A percentile compares a stretch with the other conserved stretches of the same genome.
Evolutionary conservation across 768 basidiomycete species (phyloP).

Genomic region (Harrya chromipes): DNA sequence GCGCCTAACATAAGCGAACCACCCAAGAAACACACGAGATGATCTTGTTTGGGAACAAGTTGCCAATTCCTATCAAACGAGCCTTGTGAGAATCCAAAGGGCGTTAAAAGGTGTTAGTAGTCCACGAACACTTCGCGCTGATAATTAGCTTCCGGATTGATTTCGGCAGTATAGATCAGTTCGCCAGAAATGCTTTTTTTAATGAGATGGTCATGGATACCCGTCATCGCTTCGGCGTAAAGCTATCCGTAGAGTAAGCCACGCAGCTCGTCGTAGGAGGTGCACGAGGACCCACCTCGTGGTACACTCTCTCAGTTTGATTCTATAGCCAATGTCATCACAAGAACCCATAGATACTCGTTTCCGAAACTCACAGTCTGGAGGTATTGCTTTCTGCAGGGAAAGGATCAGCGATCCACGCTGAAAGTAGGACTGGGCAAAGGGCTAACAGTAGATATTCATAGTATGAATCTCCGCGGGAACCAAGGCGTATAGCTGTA

Average conservation of each 20-base stretch:
- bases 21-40: slow-evolving; percentile 92
- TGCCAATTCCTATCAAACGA: slow-evolving; percentile 57
- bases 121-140: slow-evolving; percentile 34
- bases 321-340: slow-evolving; percentile 42
- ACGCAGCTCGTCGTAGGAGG: neutral
- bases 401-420: slow-evolving; percentile 1
- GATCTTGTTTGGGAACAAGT: slow-evolving; percentile 86
- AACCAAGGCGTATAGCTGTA: slow-evolving; percentile 83
- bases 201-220: slow-evolving; percentile 73
- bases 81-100: slow-evolving; percentile 5
- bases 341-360: neutral
- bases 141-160: slow-evolving; percentile 53
- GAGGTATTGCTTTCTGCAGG: slow-evolving; percentile 29
- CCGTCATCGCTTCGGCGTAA: slow-evolving; percentile 85
- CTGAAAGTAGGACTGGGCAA: neutral
- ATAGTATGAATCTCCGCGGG: slow-evolving; percentile 91
- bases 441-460: slow-evolving; percentile 75
- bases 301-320: slow-evolving; percentile 72
- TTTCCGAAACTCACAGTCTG: slow-evolving; percentile 26
- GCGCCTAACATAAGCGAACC: slow-evolving; percentile 91
- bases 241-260: slow-evolving; percentile 49
- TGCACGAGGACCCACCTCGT: slow-evolving; percentile 47
- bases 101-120: neutral
- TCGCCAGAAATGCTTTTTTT: slow-evolving; percentile 54
- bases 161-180: slow-evolving; percentile 79